Conservation (phyloP, 805 yeast species). For the Metschnikowia rubicola region DNA sequence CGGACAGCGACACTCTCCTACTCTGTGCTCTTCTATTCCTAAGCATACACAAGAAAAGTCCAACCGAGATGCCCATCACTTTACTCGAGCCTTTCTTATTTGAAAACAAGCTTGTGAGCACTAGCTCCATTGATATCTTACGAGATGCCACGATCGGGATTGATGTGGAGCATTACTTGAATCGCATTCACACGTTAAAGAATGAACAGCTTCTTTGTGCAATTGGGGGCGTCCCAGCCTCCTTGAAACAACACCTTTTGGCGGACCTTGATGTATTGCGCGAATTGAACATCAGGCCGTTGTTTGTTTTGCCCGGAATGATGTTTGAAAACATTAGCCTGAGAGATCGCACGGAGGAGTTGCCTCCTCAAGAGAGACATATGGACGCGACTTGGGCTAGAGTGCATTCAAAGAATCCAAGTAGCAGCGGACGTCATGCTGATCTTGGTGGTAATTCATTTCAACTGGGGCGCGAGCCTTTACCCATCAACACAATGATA, state of each 20-base stretch:
- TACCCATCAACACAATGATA: slow-evolving; percentile 48
- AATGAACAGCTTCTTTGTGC: slow-evolving; percentile 72
- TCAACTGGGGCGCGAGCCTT: slow-evolving; percentile 48
- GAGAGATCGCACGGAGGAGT: slow-evolving; percentile 33
- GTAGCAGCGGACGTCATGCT: slow-evolving; percentile 18
- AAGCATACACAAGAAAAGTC: no score
- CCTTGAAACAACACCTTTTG: slow-evolving; percentile 53
- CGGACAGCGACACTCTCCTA: no score
- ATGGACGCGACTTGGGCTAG: slow-evolving; percentile 39
- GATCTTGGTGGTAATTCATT: slow-evolving; percentile 42
- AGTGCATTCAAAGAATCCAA: slow-evolving; percentile 25
- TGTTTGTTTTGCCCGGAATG: slow-evolving; percentile 76
- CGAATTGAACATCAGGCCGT: slow-evolving; percentile 65
- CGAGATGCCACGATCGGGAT: slow-evolving; percentile 72
- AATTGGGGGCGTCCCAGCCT: slow-evolving; percentile 75
- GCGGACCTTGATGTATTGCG: slow-evolving; percentile 60
- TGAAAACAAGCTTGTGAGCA: slow-evolving; percentile 61
- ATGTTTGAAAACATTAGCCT: slow-evolving; percentile 35
- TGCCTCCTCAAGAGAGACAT: slow-evolving; percentile 39
- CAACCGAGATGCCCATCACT: slow-evolving; percentile 36
- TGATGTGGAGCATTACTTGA: slow-evolving; percentile 76
- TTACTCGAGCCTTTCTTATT: slow-evolving; percentile 66
- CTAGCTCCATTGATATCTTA: slow-evolving; percentile 61
- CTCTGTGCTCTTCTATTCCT: no score
- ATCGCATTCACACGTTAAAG: slow-evolving; percentile 56